Evolutionary conservation across 768 basidiomycete species (phyloP).

Genomic region (Neoboletus magnificus): DNA sequence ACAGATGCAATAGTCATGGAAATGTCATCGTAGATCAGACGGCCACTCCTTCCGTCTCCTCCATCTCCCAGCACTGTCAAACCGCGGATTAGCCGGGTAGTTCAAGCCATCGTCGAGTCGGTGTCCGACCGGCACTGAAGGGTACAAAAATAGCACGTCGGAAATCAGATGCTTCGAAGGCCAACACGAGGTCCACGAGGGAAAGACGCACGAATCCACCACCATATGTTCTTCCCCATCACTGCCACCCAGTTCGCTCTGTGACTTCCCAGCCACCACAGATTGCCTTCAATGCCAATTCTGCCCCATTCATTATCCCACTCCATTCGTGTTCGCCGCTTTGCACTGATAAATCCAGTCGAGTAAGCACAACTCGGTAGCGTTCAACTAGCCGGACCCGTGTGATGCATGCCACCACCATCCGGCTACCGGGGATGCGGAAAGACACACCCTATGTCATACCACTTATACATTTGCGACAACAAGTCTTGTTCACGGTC

Average conservation of each 20-base stretch:
- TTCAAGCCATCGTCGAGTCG: slow-evolving; percentile 55
- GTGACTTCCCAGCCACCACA: slow-evolving; percentile 78
- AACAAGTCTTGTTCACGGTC: slow-evolving; percentile 60
- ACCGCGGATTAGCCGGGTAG: slow-evolving; percentile 71
- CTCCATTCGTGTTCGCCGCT: slow-evolving; percentile 38
- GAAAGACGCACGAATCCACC: slow-evolving; percentile 75
- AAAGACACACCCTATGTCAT: slow-evolving; percentile 49
- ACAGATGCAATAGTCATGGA: not conserved
- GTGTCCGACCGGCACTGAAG: slow-evolving; percentile 49
- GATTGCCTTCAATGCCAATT: slow-evolving; percentile 69
- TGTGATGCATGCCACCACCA: not conserved
- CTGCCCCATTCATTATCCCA: slow-evolving; percentile 87
- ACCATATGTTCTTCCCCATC: slow-evolving; percentile 67
- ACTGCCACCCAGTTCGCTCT: slow-evolving; percentile 71
- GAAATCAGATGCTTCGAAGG: not conserved
- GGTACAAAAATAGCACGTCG: slow-evolving; percentile 6
- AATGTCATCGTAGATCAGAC: slow-evolving; percentile 49
- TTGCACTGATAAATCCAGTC: slow-evolving; percentile 40
- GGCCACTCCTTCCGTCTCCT: slow-evolving; percentile 70
- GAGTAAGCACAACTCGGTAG: not conserved
- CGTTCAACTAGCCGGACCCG: not conserved
- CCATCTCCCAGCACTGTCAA: slow-evolving; percentile 67
- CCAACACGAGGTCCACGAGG: not conserved
- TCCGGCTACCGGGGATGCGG: not conserved
- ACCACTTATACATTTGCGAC: slow-evolving; percentile 49